phyloP scores from a whole-genome alignment of 2,329 filamentous ascomycete genomes.

The Verticillium dahliae region DNA sequence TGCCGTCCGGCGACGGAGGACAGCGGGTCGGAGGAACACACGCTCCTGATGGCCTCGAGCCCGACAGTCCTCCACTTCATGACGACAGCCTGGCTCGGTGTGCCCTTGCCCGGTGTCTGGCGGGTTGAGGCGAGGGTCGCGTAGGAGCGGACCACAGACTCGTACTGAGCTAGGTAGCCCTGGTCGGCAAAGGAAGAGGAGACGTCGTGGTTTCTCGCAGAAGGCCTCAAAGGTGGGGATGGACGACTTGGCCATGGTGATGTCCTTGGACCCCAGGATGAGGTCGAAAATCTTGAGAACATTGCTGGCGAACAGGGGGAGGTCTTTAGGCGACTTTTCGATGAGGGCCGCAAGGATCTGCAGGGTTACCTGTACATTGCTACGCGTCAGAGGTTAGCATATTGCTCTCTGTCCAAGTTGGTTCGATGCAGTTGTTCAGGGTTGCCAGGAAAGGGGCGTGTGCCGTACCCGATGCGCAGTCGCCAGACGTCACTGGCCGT shows the following conservation, averaged over 20 bases:
- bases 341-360: conserved; percentile 88
- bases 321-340: conserved; percentile 85
- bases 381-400: conserved; percentile 23
- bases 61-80: conserved; percentile 73
- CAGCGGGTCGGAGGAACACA: conserved; percentile 74
- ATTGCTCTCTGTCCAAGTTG: neutral
- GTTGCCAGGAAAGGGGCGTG: neutral
- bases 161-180: conserved; percentile 74
- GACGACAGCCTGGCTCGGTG: conserved; percentile 63
- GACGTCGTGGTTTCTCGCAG: conserved; percentile 83
- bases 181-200: conserved; percentile 81
- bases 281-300: conserved; percentile 79
- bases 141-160: conserved; percentile 74
- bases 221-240: conserved; percentile 81
- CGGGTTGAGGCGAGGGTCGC: conserved; percentile 70
- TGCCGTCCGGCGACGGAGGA: conserved; percentile 70
- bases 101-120: conserved; percentile 40
- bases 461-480: conserved; percentile 67
- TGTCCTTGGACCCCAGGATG: conserved; percentile 78
- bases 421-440: conserved; percentile 1
- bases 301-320: conserved; percentile 79
- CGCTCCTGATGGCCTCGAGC: conserved; percentile 70
- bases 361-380: conserved; percentile 90
- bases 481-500: conserved; percentile 88
- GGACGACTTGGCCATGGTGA: conserved; percentile 88